Base-by-base conservation (phyloP, 345 rosid genomes). In the Rhodamnia argentea region DNA sequence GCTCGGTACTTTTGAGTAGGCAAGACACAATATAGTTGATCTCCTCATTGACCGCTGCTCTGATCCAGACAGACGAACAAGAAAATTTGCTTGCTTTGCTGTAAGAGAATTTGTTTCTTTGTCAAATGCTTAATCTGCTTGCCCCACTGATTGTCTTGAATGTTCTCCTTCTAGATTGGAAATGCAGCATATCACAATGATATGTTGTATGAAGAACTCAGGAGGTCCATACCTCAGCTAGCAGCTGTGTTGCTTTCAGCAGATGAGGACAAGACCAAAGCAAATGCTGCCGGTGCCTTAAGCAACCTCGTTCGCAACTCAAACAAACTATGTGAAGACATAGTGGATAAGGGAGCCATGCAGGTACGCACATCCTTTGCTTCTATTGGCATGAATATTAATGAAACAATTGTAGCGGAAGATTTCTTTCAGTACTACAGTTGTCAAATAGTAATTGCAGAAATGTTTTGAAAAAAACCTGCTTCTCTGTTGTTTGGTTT, bases 301-400 rank as follows among this genome's bases (percentile, higher is more conserved):
- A 96, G 99, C 89, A 97, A 97, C 92, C 99, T 97, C 50, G 99
- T 96, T 52, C 99, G 99, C 82, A 97, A 97, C 88, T 96, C 99
- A 37, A 93, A 92, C 91, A 94, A 90, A 88, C 96, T 97, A 44
- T 95, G 98, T 82, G 98, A 94, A 87, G 99, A 97, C 88, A 95
- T 97, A 40, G 94, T 96, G 88, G 92, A 96, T 51, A 92, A 92
- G 88, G 99, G 99, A 89, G 98, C 99, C 86, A 90, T 97, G 94
- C 98, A 95, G 99, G 99, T 97, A 84, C 84, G 53, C 24, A 1
- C 78, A 37, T 70, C 47, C 47, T 70, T 32, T 70, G 78, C 47
- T 37, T 70, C 78, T 32, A 70, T 70, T 70, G 13, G 90, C 85
- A 10, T 14, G 37, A 59, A 42, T 85, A 24, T 60, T 90, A 50